phyloP scores from a whole-genome alignment of 495 filamentous ascomycete genomes.

The Penicillium bovifimosum region DNA sequence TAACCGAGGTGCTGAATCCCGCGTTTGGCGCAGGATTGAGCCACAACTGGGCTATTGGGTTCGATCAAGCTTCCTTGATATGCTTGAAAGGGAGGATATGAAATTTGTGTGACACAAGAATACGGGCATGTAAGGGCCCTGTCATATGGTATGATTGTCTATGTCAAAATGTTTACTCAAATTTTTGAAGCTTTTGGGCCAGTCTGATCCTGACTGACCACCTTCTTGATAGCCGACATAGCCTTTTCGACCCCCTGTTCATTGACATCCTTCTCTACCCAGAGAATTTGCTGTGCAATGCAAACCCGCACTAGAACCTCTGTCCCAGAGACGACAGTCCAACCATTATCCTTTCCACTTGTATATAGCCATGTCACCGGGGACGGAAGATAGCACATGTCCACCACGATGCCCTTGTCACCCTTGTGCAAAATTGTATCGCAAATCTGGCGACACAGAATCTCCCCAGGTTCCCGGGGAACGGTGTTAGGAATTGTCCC shows the following conservation, averaged over 20 bases:
- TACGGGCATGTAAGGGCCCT: no score
- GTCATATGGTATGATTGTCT: no score
- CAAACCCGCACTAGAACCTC: conserved; percentile 61
- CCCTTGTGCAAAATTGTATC: conserved; percentile 39
- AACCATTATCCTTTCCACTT: conserved; percentile 43
- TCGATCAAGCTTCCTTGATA: no score
- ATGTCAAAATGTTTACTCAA: background rate
- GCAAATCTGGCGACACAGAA: conserved; percentile 25
- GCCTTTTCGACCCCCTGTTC: conserved; percentile 1
- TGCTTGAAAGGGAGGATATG: no score
- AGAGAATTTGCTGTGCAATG: conserved; percentile 43
- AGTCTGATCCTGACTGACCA: background rate
- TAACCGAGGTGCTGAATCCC: no score
- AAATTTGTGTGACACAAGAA: no score
- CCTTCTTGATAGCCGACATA: background rate
- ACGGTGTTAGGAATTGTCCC: conserved; percentile 55
- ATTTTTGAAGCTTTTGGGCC: background rate
- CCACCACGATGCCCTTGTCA: conserved; percentile 52
- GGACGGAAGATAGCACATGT: conserved; percentile 65
- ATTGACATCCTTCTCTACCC: conserved; percentile 5
- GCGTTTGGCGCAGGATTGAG: no score
- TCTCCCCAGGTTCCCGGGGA: conserved; percentile 46
- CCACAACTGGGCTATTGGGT: no score
- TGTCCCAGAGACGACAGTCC: conserved; percentile 48
- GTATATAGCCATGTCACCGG: conserved; percentile 49